Percentiles rank a stretch among this genome's conserved stretches.
phyloP scores from a whole-genome alignment of 345 rosid genomes.

The Gossypium mustelinum region DNA sequence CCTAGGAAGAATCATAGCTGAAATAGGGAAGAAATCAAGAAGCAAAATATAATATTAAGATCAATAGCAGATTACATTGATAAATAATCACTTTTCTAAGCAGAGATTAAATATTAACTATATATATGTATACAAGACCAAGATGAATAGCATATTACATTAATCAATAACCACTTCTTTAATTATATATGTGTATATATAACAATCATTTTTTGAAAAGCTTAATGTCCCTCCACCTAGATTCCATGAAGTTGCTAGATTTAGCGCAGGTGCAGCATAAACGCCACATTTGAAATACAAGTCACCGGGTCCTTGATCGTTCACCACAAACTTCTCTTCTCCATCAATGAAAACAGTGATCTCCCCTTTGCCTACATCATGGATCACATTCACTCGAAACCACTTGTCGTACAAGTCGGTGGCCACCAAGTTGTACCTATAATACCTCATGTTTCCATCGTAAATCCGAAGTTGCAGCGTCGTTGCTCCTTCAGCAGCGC shows the following conservation, averaged over 20 bases:
- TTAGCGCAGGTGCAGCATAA: conserved; percentile 24
- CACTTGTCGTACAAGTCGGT: conserved; percentile 23
- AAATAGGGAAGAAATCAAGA: too few relatives aligned
- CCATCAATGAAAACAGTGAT: conserved; percentile 28
- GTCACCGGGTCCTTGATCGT: conserved; percentile 23
- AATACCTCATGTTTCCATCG: conserved; percentile 21
- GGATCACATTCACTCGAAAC: conserved; percentile 27
- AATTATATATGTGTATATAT: conserved; percentile 21
- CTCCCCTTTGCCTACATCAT: conserved; percentile 23
- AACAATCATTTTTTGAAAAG: conserved; percentile 24
- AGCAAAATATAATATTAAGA: too few relatives aligned
- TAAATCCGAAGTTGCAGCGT: conserved; percentile 21
- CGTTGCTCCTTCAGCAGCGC: conserved; percentile 21
- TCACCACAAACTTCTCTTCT: conserved; percentile 18
- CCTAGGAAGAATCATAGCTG: too few relatives aligned
- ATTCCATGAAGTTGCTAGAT: conserved; percentile 36
- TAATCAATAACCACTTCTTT: not conserved
- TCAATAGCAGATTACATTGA: too few relatives aligned
- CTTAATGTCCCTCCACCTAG: conserved; percentile 39
- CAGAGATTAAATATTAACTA: too few relatives aligned
- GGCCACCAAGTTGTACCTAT: conserved; percentile 15
- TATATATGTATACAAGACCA: not conserved
- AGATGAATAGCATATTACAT: not conserved
- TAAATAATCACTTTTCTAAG: too few relatives aligned
- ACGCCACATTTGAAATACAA: conserved; percentile 41